Conservation (phyloP, 768 basidiomycete genomes). For the Leccinum ochraceum region DNA sequence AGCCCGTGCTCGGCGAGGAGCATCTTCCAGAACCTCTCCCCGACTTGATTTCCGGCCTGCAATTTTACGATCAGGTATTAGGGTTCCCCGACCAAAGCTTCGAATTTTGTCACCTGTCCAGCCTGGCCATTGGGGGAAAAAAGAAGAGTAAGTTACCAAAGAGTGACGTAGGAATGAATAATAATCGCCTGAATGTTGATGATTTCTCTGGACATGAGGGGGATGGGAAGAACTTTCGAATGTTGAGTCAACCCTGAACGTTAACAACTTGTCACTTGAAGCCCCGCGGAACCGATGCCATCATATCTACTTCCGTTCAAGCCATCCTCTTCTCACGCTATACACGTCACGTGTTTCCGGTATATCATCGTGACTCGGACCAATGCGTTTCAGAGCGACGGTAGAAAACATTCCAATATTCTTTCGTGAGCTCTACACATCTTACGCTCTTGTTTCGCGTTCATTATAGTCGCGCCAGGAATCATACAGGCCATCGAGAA, state of each 20-base stretch:
- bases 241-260: slow-evolving; percentile 9
- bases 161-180: background rate
- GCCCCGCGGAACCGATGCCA: slow-evolving; percentile 15
- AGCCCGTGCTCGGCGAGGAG: slow-evolving; percentile 86
- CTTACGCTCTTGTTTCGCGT: background rate
- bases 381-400: slow-evolving; percentile 66
- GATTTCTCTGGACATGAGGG: slow-evolving; percentile 67
- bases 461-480: slow-evolving; percentile 40
- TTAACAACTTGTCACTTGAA: slow-evolving; percentile 1
- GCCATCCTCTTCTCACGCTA: background rate
- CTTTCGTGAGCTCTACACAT: slow-evolving; percentile 40
- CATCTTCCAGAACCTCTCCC: slow-evolving; percentile 88
- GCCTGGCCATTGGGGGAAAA: slow-evolving; percentile 40
- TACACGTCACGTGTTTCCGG: slow-evolving; percentile 20
- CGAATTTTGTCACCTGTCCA: slow-evolving; percentile 56
- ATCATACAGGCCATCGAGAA: slow-evolving; percentile 83
- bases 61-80: slow-evolving; percentile 23
- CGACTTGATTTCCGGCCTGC: slow-evolving; percentile 76
- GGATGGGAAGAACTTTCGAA: slow-evolving; percentile 15
- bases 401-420: slow-evolving; percentile 61
- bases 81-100: slow-evolving; percentile 5
- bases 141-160: slow-evolving; percentile 11
- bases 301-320: slow-evolving; percentile 8
- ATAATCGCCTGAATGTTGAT: slow-evolving; percentile 71
- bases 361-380: slow-evolving; percentile 12